A percentile compares a stretch with the other conserved stretches of the same genome.
phyloP scores from a whole-genome alignment of 169 alveolate species.

The Babesia caballi region DNA sequence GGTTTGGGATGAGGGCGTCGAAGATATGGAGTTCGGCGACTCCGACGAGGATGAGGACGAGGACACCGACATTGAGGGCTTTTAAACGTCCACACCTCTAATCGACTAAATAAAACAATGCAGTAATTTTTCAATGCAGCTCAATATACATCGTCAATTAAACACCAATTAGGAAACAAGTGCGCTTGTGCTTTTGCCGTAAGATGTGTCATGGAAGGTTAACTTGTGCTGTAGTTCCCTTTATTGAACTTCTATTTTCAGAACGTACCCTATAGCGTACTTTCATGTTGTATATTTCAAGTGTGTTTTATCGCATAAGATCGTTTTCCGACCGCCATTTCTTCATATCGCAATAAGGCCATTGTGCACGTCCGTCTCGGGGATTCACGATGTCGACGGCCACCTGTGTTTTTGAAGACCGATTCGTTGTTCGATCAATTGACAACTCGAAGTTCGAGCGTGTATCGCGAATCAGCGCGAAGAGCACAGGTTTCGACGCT shows the following conservation, averaged over 20 bases:
- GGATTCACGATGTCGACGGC: conserved; percentile 44
- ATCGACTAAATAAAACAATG: too few relatives aligned
- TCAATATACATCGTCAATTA: too few relatives aligned
- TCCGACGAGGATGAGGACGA: conserved; percentile 17
- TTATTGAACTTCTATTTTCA: too few relatives aligned
- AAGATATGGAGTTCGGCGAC: conserved; percentile 17
- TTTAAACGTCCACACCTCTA: too few relatives aligned
- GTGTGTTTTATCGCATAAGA: too few relatives aligned
- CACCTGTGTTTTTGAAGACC: conserved; percentile 84
- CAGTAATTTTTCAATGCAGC: too few relatives aligned
- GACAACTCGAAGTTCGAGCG: conserved; percentile 88
- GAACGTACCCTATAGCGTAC: too few relatives aligned
- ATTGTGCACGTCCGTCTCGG: not conserved
- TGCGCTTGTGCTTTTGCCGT: too few relatives aligned
- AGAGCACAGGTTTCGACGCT: conserved; percentile 90
- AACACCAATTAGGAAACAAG: too few relatives aligned
- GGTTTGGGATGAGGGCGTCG: conserved; percentile 26
- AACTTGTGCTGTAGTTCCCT: too few relatives aligned
- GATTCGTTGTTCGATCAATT: conserved; percentile 81
- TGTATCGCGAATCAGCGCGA: conserved; percentile 84
- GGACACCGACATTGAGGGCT: not conserved
- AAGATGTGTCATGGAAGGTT: too few relatives aligned
- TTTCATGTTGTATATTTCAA: too few relatives aligned
- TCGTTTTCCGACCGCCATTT: not conserved
- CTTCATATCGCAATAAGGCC: not conserved